A percentile compares a stretch with the other conserved stretches of the same genome.
Evolutionary conservation across 2,329 filamentous ascomycete genomes (phyloP).

Genomic region (Paecilomyces dactylethromorphus): DNA sequence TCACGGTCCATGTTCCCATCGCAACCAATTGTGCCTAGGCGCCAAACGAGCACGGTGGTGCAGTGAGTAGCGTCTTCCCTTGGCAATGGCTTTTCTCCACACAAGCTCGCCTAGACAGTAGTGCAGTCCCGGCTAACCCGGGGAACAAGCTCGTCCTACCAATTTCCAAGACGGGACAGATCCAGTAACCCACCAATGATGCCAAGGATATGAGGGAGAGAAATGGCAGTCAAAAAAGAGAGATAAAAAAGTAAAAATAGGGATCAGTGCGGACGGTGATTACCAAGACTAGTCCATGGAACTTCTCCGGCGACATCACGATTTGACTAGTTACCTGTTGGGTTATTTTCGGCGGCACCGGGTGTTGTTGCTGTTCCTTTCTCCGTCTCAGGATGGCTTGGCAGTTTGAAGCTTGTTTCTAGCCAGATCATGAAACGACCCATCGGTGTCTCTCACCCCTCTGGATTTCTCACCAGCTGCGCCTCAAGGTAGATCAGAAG

Average conservation of each 20-base stretch:
- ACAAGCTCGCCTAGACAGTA: not conserved
- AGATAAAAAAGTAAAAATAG: not conserved
- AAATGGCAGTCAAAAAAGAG: not conserved
- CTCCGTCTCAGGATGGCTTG: not conserved
- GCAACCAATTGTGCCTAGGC: not conserved
- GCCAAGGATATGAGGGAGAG: not conserved
- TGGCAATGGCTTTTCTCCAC: not conserved
- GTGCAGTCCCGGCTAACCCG: not conserved
- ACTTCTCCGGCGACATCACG: not conserved
- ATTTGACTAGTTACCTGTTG: not conserved
- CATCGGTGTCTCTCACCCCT: not conserved
- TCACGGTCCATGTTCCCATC: not conserved
- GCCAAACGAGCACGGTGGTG: not conserved
- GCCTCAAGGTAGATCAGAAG: not conserved
- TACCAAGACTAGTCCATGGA: not conserved
- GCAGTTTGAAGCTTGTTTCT: conserved; percentile 1
- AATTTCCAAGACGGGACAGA: not conserved
- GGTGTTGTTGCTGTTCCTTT: not conserved
- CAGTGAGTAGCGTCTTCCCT: not conserved
- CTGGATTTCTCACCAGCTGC: not conserved
- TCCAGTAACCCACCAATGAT: not conserved
- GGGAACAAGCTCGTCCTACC: not conserved
- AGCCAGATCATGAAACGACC: conserved; percentile 1
- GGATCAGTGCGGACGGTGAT: not conserved
- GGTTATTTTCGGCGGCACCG: not conserved